Conservation (phyloP, 805 yeast species). For the Clavispora asparagi region DNA sequence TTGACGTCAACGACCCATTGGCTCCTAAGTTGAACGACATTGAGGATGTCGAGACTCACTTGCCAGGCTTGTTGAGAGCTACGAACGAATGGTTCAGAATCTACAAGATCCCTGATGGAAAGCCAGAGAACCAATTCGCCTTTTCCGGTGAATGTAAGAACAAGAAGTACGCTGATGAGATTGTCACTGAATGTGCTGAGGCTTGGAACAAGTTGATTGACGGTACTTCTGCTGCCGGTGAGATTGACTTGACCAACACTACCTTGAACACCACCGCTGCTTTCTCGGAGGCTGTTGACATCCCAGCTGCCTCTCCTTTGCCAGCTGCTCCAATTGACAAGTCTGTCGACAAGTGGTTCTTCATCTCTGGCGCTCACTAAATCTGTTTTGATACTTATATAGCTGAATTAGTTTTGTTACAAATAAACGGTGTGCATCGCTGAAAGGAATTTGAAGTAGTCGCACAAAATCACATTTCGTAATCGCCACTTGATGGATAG, state of each 20-base stretch:
- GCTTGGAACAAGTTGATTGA: slow-evolving; percentile 62
- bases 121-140: slow-evolving; percentile 70
- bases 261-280: slow-evolving; percentile 44
- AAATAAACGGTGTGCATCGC: not conserved
- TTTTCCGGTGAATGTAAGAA: slow-evolving; percentile 63
- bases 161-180: slow-evolving; percentile 36
- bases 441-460: not conserved
- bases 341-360: slow-evolving; percentile 98
- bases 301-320: slow-evolving; percentile 68
- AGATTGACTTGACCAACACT: slow-evolving; percentile 47
- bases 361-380: slow-evolving; percentile 75
- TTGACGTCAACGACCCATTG: slow-evolving; percentile 62
- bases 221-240: slow-evolving; percentile 31
- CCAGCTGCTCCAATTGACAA: slow-evolving; percentile 94
- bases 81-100: slow-evolving; percentile 77
- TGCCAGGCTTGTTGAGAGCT: slow-evolving; percentile 68
- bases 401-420: not conserved
- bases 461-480: not conserved
- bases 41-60: slow-evolving; percentile 57
- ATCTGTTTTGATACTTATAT: not conserved
- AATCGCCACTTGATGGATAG: not conserved
- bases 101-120: slow-evolving; percentile 80
- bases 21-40: slow-evolving; percentile 56
- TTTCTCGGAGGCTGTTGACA: slow-evolving; percentile 40
- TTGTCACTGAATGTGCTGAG: slow-evolving; percentile 39